These are phyloP conservation scores for Candida sanyiensis DNA, from an alignment of 805 yeast genomes.

Conservation along the genomic window DNA sequence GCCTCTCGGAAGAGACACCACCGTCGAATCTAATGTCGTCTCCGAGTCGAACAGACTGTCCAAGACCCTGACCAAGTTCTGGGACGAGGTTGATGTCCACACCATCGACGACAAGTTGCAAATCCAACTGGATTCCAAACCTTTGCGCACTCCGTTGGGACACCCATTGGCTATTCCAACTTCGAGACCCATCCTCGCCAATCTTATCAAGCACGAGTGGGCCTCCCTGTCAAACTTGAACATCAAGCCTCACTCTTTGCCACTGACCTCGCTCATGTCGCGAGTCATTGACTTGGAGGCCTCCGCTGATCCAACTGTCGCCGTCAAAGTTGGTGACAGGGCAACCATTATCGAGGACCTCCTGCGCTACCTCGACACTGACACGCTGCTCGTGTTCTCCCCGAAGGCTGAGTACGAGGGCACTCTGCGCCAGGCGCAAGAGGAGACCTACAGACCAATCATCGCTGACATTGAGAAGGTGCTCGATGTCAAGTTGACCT, in stretches of 20 bases:
- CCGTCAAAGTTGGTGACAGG: constrained; percentile 55
- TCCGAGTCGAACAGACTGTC: constrained; percentile 67
- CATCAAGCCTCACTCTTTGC: constrained; percentile 73
- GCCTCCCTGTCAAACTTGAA: constrained; percentile 56
- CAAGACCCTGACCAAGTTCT: constrained; percentile 66
- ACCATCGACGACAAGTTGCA: constrained; percentile 32
- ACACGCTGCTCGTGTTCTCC: constrained; percentile 82
- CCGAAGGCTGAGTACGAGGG: constrained; percentile 83
- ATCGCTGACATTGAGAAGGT: constrained; percentile 59
- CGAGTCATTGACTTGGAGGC: constrained; percentile 73
- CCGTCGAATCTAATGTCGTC: constrained; percentile 45
- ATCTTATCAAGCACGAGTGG: constrained; percentile 86
- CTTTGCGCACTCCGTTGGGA: constrained; percentile 83
- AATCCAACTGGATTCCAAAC: constrained; percentile 65
- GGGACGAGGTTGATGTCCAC: constrained; percentile 64
- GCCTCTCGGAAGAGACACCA: constrained; percentile 24
- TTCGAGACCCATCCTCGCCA: constrained; percentile 56
- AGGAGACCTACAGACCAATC: constrained; percentile 68
- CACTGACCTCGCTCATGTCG: constrained; percentile 81
- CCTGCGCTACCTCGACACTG: constrained; percentile 87
- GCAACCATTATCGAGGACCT: constrained; percentile 53
- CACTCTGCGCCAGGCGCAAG: constrained; percentile 70
- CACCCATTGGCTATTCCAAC: constrained; percentile 59
- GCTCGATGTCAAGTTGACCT: constrained; percentile 42
- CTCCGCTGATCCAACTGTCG: constrained; percentile 39